A percentile compares a stretch with the other conserved stretches of the same genome.
These are phyloP conservation scores for Fusarium luffae DNA, from an alignment of 2,329 filamentous ascomycete species.

Conservation along the genomic window DNA sequence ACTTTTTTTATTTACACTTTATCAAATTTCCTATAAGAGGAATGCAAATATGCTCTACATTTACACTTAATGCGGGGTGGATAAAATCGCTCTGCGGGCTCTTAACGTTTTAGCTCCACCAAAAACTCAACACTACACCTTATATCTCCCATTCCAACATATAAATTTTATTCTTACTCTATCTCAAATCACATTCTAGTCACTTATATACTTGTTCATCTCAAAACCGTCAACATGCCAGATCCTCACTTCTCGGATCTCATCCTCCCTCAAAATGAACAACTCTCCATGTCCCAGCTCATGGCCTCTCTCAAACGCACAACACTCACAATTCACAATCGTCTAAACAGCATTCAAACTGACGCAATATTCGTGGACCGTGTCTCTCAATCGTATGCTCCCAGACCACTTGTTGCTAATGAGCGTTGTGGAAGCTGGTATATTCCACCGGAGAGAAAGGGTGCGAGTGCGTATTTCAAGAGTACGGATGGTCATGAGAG, in stretches of 20 bases:
- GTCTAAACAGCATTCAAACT: slow-evolving; percentile 79
- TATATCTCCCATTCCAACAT: background rate
- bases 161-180: background rate
- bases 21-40: background rate
- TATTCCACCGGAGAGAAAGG: slow-evolving; percentile 72
- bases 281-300: slow-evolving; percentile 77
- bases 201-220: too few species aligned
- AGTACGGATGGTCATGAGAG: slow-evolving; percentile 94
- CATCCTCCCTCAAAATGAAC: slow-evolving; percentile 65
- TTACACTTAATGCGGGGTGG: slow-evolving; percentile 25
- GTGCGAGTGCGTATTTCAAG: slow-evolving; percentile 91
- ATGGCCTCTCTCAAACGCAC: slow-evolving; percentile 79
- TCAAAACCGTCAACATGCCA: slow-evolving; percentile 28
- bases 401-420: slow-evolving; percentile 84
- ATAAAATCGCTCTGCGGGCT: slow-evolving; percentile 17
- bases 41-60: slow-evolving; percentile 2
- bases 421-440: slow-evolving; percentile 98
- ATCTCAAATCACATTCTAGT: background rate
- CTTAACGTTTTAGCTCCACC: slow-evolving; percentile 31
- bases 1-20: background rate
- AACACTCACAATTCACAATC: slow-evolving; percentile 82
- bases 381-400: slow-evolving; percentile 63
- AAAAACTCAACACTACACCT: slow-evolving; percentile 29
- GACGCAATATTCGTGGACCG: slow-evolving; percentile 80
- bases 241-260: slow-evolving; percentile 54